Evolutionary conservation across 768 basidiomycete genomes (phyloP), one percentile per base, ranked within the genome.

Genomic region (Leucocoprinus leucothites): DNA sequence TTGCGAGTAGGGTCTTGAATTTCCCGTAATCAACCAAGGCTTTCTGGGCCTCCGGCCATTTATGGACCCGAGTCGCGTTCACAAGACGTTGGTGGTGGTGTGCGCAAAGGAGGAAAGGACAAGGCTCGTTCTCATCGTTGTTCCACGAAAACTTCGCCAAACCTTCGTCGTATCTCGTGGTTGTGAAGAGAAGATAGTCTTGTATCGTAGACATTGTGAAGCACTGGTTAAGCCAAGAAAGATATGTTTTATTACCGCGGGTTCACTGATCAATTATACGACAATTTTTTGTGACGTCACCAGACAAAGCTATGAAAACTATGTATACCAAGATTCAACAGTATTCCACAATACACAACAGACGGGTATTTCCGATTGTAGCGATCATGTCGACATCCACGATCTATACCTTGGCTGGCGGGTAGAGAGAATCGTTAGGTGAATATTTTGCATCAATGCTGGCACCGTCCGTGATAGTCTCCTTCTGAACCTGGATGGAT

Each of bases 71-170:
- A 2, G 80, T 77, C 6, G 85, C 84, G 16, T 73, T 67, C 9
- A 65, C 46, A 0, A 93, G 76, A 45, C 90, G 82, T 35, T 86
- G 79, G 51, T 76, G 65, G 58, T 91, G 88, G 61, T 79, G 77
- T 0, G 64, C 68, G 9, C 90, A 77, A 0, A 91, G 68, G n/a
- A 91, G 69, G 60, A 83, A 87, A 0, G 80, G 75, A 0, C 81
- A 84, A 1, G 82, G 80, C 0, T 70, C 68, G n/a, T 75, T 77
- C 16, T 71, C 58, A 28, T 77, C 76, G 31, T 78, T 76, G 58
- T 90, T 91, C 87, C 86, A 90, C 11, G 57, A 26, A 9, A 76
- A 65, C 1, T 64, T 53, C 9, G 69, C 61, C 7, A 90, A 71
- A 26, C 62, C 67, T 1, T 70, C 71, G 63, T 91, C 90, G 61